Base-by-base conservation (phyloP, 306 rosid species). In the Casuarina glauca region DNA sequence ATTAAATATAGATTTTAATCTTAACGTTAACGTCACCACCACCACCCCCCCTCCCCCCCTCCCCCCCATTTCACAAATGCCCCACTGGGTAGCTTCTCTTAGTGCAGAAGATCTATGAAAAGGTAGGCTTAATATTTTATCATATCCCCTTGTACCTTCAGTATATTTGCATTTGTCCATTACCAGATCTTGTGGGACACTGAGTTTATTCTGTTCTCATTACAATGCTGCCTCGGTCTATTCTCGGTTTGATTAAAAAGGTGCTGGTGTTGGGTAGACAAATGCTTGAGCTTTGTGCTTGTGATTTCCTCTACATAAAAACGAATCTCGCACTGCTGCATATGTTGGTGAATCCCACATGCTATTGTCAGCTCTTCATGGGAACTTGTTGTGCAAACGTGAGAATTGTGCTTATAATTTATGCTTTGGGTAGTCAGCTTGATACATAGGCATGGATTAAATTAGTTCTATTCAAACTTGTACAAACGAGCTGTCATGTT, bases 271-370 rank as follows among this genome's bases (percentile, higher is more conserved):
- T 76, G 75, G 85, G 80, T 80, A 79, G 84, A 82, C 88, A 77
- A 77, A 74, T 84, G 83, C 81, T 81, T 74, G 77, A 82, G 85
- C 90, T 54, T 84, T 82, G 88, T 82, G 90, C 81, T 87, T 82
- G 76, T 84, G 72, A 38, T 26, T 26, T 26, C 32, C 71, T 81
- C 70, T 66, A 12, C 5, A 6, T 43, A 66, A 36, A 36, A 13
- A 15, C 13, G 46, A 43, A 39, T 16, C 11, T 66, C 41, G 48
- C 41, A 66, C 39, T 32, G n/a, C 35, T 77, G 3, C 39, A 38
- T 55, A 54, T 69, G 67, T 32, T 72, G 16, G 55, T 50, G 54
- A 57, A 35, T 64, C 73, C 64, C 91, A 89, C 87, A 83, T 87
- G 87, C 73, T 88, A 50, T 79, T 87, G 88, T 87, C 88, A 73